Evolutionary conservation across 371 early-diverging fungal genomes (phyloP).

Genomic region (Mucor lusitanicus): DNA sequence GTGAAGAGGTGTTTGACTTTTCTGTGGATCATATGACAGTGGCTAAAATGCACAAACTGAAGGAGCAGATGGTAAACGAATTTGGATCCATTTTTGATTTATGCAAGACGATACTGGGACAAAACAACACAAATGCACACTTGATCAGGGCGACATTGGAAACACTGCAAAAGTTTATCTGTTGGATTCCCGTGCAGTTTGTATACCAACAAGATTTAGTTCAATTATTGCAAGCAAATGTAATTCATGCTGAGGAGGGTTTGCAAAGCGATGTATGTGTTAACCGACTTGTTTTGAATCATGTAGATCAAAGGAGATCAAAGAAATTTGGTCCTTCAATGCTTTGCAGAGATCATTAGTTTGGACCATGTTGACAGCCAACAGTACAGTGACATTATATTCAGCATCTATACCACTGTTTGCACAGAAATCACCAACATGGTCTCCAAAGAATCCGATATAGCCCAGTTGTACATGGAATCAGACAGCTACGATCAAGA

Average conservation of each 20-base stretch:
- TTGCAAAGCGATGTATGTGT: not conserved
- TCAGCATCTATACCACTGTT: constrained; percentile 2
- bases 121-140: constrained; percentile 61
- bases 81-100: constrained; percentile 92
- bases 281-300: not conserved
- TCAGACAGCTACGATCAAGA: constrained; percentile 12
- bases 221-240: constrained; percentile 14
- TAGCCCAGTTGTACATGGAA: not conserved
- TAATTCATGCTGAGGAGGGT: not conserved
- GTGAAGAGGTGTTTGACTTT: constrained; percentile 97
- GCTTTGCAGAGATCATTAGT: constrained; percentile 23
- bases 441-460: not conserved
- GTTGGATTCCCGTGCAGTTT: constrained; percentile 29
- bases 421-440: not conserved
- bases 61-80: constrained; percentile 90
- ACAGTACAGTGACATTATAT: constrained; percentile 10
- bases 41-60: constrained; percentile 82
- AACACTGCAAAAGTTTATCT: constrained; percentile 58
- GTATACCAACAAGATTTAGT: constrained; percentile 17
- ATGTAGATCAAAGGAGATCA: constrained; percentile 11
- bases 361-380: constrained; percentile 8
- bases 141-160: constrained; percentile 85
- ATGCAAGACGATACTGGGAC: constrained; percentile 88
- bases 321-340: constrained; percentile 21
- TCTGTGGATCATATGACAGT: constrained; percentile 93